These are phyloP conservation scores for Zygnema circumcarinatum DNA, from an alignment of 139 green algal species.

Conservation along the genomic window DNA sequence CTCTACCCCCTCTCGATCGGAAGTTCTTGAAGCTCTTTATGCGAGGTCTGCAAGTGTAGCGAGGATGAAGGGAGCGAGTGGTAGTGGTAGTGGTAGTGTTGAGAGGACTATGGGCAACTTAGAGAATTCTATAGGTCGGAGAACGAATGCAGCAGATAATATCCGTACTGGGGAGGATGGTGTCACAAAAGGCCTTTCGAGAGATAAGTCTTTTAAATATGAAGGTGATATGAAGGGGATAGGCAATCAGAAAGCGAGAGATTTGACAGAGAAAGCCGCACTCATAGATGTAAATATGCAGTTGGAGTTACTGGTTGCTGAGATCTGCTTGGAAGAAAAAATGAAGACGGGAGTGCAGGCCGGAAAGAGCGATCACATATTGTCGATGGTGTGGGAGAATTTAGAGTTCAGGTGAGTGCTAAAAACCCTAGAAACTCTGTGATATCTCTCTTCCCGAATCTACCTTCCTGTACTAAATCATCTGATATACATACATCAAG, in stretches of 20 bases:
- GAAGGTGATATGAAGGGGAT: too few species aligned
- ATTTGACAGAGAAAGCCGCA: background rate
- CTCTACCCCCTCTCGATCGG: background rate
- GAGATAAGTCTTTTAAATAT: too few species aligned
- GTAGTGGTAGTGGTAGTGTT: background rate
- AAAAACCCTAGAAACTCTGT: too few species aligned
- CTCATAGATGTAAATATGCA: background rate
- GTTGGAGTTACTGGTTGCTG: background rate
- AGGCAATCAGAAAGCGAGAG: too few species aligned
- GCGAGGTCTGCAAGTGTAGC: background rate
- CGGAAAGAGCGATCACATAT: background rate
- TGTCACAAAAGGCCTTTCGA: too few species aligned
- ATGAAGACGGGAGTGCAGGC: background rate
- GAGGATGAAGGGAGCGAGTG: background rate
- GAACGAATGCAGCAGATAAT: too few species aligned
- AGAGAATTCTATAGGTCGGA: too few species aligned
- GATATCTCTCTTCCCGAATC: too few species aligned
- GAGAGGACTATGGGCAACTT: too few species aligned
- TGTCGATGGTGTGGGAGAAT: background rate
- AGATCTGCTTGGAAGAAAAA: background rate
- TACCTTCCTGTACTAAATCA: too few species aligned
- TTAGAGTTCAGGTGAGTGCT: background rate
- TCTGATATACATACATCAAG: too few species aligned
- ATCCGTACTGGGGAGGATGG: too few species aligned
- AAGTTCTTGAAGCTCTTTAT: constrained; percentile 23